Base-by-base conservation (phyloP, 345 rosid genomes). In the Xanthoceras sorbifolium region DNA sequence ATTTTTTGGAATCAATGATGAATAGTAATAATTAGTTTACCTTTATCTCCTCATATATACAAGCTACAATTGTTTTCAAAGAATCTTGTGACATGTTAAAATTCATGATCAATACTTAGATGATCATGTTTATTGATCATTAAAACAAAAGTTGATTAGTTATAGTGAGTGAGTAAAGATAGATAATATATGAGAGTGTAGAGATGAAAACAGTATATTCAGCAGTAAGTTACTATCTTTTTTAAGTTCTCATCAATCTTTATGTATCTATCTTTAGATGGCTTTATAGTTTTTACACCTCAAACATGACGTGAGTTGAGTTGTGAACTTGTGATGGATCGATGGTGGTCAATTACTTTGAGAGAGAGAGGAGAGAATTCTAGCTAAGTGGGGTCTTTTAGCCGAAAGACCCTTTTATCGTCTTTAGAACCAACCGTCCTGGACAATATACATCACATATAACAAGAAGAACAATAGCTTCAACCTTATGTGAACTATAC, bases 381-480 rank as follows among this genome's bases (percentile, higher is more conserved):
- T 40, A 42, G 67, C 7, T 57, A 57, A 57, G 62, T 57, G 9
- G 79, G 9, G 48, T 77, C 64, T 66, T n/a, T 72, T 55, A 55
- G 80, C 73, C 83, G 73, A 76, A 71, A 71, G 77, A 71, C 72
- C 73, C 79, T 71, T 80, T 71, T 80, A 57, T 74, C 22, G 54
- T 79, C 82, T 79, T 79, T 69, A 57, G 62, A 1, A 69, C 74
- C 71, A 75, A 25, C 36, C 72, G 29, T 69, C 61, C 46, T 75
- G 46, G 23, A 9, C 50, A 69, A 64, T 32, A 48, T 75, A 48
- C 25, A 28, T 60, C 64, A 60, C 55, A 50, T 9, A 40, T 28
- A 29, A 63, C 57, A 25, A 15, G 32, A 32, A 40, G 67, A 63
- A 29, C 77, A 60, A 73, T 62, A 46, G 29, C 69, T 73, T 73